These are phyloP conservation scores for Craterostigma plantagineum DNA, from an alignment of 257 asterid species.

Conservation along the genomic window DNA sequence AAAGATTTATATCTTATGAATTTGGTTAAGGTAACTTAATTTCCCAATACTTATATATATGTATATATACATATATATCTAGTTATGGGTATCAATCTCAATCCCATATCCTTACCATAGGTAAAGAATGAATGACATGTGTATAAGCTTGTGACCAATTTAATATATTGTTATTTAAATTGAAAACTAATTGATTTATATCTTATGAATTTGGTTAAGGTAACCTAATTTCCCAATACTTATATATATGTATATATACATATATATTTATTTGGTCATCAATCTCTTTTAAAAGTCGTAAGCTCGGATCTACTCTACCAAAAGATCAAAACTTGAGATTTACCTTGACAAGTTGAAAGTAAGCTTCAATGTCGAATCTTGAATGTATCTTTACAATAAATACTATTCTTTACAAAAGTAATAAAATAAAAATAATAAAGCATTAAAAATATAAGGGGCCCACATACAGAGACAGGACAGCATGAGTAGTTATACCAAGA, in stretches of 20 bases:
- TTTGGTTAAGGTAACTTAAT: too few species aligned
- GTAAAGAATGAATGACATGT: too few species aligned
- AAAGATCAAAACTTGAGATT: slow-evolving; percentile 3
- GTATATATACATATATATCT: slow-evolving; percentile 11
- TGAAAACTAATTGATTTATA: too few species aligned
- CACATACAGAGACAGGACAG: slow-evolving; percentile 10
- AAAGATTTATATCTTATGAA: too few species aligned
- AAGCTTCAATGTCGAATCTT: neutral
- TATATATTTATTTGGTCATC: slow-evolving; percentile 19
- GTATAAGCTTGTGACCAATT: too few species aligned
- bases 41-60: neutral
- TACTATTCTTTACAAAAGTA: slow-evolving; percentile 16
- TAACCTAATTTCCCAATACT: too few species aligned
- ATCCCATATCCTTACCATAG: slow-evolving; percentile 15
- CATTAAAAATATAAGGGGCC: slow-evolving; percentile 8
- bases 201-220: too few species aligned
- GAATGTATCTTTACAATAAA: neutral
- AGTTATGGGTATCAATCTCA: slow-evolving; percentile 16
- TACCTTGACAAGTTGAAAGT: neutral
- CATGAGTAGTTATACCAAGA: slow-evolving; percentile 18
- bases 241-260: neutral
- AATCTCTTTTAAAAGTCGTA: slow-evolving; percentile 17
- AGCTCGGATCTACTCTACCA: slow-evolving; percentile 20
- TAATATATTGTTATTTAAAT: too few species aligned
- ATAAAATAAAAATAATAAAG: slow-evolving; percentile 2